Evolutionary conservation across 495 filamentous ascomycete genomes (phyloP).

Genomic region (Hypoxylon perforatum): DNA sequence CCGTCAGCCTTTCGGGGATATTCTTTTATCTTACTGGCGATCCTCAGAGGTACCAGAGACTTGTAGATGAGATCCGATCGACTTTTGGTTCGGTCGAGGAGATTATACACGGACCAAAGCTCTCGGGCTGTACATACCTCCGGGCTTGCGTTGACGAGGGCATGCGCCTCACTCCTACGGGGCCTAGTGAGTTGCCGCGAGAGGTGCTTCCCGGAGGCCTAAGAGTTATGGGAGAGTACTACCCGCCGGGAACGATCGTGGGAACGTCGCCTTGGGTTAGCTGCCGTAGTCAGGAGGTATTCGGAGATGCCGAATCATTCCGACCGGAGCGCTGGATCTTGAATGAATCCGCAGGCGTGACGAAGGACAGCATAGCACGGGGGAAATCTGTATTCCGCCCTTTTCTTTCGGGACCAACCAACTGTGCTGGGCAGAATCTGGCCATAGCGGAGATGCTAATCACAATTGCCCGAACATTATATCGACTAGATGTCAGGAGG

Average conservation of each 20-base stretch:
- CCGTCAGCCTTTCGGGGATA: slow-evolving; percentile 60
- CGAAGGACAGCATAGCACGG: slow-evolving; percentile 20
- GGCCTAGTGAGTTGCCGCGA: slow-evolving; percentile 66
- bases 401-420: slow-evolving; percentile 39
- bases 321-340: slow-evolving; percentile 63
- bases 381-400: slow-evolving; percentile 31
- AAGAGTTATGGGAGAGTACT: slow-evolving; percentile 61
- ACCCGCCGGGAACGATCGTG: slow-evolving; percentile 64
- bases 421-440: slow-evolving; percentile 46
- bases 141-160: slow-evolving; percentile 73
- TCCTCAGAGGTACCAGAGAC: slow-evolving; percentile 45
- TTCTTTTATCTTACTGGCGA: slow-evolving; percentile 63
- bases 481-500: slow-evolving; percentile 18
- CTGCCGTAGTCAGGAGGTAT: slow-evolving; percentile 60
- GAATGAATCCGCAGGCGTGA: slow-evolving; percentile 30
- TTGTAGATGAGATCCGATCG: slow-evolving; percentile 58
- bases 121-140: slow-evolving; percentile 60
- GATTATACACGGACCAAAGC: slow-evolving; percentile 51
- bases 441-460: slow-evolving; percentile 45
- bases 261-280: slow-evolving; percentile 67
- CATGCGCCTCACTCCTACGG: slow-evolving; percentile 67
- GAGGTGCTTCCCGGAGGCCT: slow-evolving; percentile 65
- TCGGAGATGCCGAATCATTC: slow-evolving; percentile 53
- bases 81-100: slow-evolving; percentile 57
- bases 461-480: slow-evolving; percentile 35